Percentiles rank a stretch among this genome's conserved stretches.
phyloP scores from a whole-genome alignment of 2,329 filamentous ascomycete genomes.

The Aureobasidium sp. region DNA sequence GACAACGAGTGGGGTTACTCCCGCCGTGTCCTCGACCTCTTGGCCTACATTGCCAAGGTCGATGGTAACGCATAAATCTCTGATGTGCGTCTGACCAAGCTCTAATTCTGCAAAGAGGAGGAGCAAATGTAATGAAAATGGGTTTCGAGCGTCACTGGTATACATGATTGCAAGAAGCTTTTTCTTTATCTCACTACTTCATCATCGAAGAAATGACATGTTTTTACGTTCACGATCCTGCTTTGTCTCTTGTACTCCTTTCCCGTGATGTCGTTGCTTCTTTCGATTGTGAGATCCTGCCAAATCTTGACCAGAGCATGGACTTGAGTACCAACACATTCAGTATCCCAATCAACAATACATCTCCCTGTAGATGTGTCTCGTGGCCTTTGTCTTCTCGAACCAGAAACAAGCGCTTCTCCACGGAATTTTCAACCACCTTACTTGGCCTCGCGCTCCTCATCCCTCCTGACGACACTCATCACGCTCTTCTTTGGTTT shows the following conservation, averaged over 20 bases:
- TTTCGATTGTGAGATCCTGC: too few species aligned
- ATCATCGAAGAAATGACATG: neutral
- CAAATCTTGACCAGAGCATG: too few species aligned
- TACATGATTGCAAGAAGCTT: neutral
- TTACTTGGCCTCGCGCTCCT: too few species aligned
- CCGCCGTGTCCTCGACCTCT: slow-evolving; percentile 56
- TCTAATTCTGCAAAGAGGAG: neutral
- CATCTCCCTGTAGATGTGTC: too few species aligned
- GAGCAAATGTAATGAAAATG: slow-evolving; percentile 7
- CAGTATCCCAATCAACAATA: too few species aligned
- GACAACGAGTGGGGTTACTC: slow-evolving; percentile 95
- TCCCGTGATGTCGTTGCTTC: neutral
- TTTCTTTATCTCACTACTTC: neutral
- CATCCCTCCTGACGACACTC: too few species aligned
- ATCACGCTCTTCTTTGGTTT: too few species aligned
- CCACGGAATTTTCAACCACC: too few species aligned
- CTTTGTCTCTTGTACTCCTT: neutral
- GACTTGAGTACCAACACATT: too few species aligned
- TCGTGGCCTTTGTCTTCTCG: too few species aligned
- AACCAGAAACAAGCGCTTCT: too few species aligned
- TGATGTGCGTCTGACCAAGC: slow-evolving; percentile 5
- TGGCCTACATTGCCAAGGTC: slow-evolving; percentile 33
- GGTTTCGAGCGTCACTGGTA: neutral
- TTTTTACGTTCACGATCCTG: neutral
- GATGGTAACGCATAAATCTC: slow-evolving; percentile 24